A percentile compares a stretch with the other conserved stretches of the same genome.
Conservation (phyloP, 257 asterid genomes). For the Handroanthus guayacan region DNA sequence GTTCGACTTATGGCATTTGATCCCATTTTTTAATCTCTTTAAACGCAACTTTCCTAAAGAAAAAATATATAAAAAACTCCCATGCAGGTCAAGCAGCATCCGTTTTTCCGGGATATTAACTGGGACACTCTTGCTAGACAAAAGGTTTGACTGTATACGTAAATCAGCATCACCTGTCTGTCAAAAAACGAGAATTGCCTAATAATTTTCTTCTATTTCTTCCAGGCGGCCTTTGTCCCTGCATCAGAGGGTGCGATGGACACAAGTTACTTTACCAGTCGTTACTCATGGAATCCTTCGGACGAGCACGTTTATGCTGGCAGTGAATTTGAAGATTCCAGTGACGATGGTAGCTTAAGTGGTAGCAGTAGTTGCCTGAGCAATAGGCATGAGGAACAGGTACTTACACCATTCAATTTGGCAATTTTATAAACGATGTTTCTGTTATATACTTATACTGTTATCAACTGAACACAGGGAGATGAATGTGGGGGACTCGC, state of each 20-base stretch:
- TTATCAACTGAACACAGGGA: slow-evolving; percentile 50
- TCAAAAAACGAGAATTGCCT: slow-evolving; percentile 20
- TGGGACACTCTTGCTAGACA: slow-evolving; percentile 99
- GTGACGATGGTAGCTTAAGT: slow-evolving; percentile 81
- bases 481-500: slow-evolving; percentile 75
- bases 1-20: neutral
- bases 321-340: slow-evolving; percentile 89
- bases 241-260: slow-evolving; percentile 91
- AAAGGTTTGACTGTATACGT: slow-evolving; percentile 57
- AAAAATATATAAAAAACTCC: neutral
- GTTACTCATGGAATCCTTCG: slow-evolving; percentile 92
- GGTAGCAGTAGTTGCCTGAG: slow-evolving; percentile 89
- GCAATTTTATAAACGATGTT: neutral
- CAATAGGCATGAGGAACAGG: slow-evolving; percentile 95
- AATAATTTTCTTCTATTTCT: slow-evolving; percentile 28
- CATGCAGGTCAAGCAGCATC: slow-evolving; percentile 93
- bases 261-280: slow-evolving; percentile 95
- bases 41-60: neutral
- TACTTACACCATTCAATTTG: slow-evolving; percentile 27
- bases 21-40: slow-evolving; percentile 3
- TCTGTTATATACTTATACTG: neutral
- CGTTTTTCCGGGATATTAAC: slow-evolving; percentile 87
- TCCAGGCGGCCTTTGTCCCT: slow-evolving; percentile 95
- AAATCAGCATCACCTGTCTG: neutral
- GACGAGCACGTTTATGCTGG: slow-evolving; percentile 85